These are phyloP conservation scores for Syncephalastrum contaminatum DNA, from an alignment of 371 early-diverging fungal genomes.

Conservation along the genomic window DNA sequence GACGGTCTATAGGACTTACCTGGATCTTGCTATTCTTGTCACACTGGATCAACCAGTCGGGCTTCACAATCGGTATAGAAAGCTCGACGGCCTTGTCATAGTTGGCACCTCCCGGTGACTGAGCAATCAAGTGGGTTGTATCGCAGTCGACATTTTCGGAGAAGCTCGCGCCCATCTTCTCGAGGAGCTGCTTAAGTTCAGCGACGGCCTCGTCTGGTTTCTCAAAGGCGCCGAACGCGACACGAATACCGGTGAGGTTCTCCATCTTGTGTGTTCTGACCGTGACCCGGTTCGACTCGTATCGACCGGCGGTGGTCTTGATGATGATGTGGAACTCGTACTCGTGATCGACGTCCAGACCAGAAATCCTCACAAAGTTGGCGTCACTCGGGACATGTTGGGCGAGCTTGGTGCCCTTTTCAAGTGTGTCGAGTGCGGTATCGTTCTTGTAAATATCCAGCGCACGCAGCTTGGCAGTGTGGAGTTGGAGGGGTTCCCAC, in stretches of 20 bases:
- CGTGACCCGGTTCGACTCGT: slow-evolving; percentile 73
- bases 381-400: slow-evolving; percentile 57
- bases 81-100: slow-evolving; percentile 85
- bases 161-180: slow-evolving; percentile 88
- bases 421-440: slow-evolving; percentile 38
- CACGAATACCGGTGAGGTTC: slow-evolving; percentile 91
- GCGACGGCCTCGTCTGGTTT: slow-evolving; percentile 62
- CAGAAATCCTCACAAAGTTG: slow-evolving; percentile 78
- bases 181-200: slow-evolving; percentile 72
- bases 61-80: slow-evolving; percentile 92
- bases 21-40: slow-evolving; percentile 88
- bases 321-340: slow-evolving; percentile 85
- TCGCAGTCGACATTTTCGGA: slow-evolving; percentile 83
- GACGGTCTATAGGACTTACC: slow-evolving; percentile 42
- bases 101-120: slow-evolving; percentile 77
- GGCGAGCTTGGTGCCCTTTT: background rate
- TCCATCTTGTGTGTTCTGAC: slow-evolving; percentile 88
- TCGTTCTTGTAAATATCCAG: slow-evolving; percentile 86
- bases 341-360: slow-evolving; percentile 84
- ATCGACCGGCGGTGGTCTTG: slow-evolving; percentile 87
- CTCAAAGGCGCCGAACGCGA: slow-evolving; percentile 88
- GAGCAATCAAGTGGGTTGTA: slow-evolving; percentile 90
- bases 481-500: slow-evolving; percentile 86
- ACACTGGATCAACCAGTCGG: slow-evolving; percentile 92
- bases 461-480: slow-evolving; percentile 76